These are phyloP conservation scores for Lepidium campestre DNA, from an alignment of 441 rosid genomes.

Conservation along the genomic window DNA sequence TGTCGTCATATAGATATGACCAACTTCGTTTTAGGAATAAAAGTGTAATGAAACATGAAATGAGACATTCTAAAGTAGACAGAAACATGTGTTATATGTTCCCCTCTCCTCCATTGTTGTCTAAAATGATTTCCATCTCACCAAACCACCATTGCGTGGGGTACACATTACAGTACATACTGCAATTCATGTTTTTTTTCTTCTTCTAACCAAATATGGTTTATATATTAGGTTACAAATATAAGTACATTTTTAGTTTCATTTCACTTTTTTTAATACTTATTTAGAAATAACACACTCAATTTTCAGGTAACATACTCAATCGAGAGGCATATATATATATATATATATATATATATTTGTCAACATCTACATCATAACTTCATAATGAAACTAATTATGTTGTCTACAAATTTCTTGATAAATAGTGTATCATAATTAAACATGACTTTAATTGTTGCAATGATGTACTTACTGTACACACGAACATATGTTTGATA, in stretches of 20 bases:
- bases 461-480: not conserved
- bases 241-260: not conserved
- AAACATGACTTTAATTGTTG: not conserved
- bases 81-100: not conserved
- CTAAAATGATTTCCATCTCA: constrained; percentile 23
- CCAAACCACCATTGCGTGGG: constrained; percentile 26
- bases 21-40: not conserved
- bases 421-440: not conserved
- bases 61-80: not conserved
- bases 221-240: not conserved
- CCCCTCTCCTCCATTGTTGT: not conserved
- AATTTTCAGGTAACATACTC: no score
- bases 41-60: not conserved
- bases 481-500: not conserved
- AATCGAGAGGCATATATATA: no score
- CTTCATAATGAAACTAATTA: not conserved
- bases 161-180: not conserved
- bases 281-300: no score
- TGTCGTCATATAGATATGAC: not conserved
- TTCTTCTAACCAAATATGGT: not conserved
- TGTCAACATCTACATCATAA: constrained; percentile 2
- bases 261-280: not conserved
- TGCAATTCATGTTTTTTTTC: not conserved
- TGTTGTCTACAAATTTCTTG: constrained; percentile 1
- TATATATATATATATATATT: no score